Evolutionary conservation across 2,329 filamentous ascomycete species (phyloP).

Genomic region (Ustulina deusta): DNA sequence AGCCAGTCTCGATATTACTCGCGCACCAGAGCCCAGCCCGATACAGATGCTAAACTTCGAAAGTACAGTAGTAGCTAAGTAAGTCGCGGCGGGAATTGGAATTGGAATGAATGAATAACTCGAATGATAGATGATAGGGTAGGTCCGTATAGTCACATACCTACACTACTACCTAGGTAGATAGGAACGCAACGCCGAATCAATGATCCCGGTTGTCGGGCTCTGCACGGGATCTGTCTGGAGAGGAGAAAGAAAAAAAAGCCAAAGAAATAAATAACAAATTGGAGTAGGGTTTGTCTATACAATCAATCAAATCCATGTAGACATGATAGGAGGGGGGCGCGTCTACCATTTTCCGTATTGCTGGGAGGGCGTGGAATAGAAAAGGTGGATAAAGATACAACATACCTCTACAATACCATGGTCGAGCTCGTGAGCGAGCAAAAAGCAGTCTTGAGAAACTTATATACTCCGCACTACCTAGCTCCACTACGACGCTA

Average conservation of each 20-base stretch:
- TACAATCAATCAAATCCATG: background rate
- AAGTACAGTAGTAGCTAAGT: no score
- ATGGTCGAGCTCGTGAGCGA: no score
- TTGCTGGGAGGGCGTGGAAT: background rate
- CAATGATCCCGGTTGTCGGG: conserved; percentile 18
- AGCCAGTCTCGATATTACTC: no score
- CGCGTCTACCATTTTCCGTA: no score
- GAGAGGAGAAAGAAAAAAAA: background rate
- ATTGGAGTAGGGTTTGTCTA: background rate
- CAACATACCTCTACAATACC: no score
- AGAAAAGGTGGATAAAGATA: background rate
- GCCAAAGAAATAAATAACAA: background rate
- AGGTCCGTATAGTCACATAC: background rate
- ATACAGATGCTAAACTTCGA: no score
- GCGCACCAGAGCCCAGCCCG: no score
- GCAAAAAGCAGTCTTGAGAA: background rate
- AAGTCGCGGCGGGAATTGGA: no score
- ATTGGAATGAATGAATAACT: no score
- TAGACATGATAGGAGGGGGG: background rate
- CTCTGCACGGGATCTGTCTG: conserved; percentile 26
- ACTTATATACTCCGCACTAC: background rate
- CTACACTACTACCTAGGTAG: background rate
- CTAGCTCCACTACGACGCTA: background rate
- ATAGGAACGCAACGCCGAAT: background rate
- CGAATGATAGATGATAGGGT: no score